Evolutionary conservation across 2,329 filamentous ascomycete genomes (phyloP), one percentile per base, ranked within the genome.

Genomic region (Fonsecaea erecta): DNA sequence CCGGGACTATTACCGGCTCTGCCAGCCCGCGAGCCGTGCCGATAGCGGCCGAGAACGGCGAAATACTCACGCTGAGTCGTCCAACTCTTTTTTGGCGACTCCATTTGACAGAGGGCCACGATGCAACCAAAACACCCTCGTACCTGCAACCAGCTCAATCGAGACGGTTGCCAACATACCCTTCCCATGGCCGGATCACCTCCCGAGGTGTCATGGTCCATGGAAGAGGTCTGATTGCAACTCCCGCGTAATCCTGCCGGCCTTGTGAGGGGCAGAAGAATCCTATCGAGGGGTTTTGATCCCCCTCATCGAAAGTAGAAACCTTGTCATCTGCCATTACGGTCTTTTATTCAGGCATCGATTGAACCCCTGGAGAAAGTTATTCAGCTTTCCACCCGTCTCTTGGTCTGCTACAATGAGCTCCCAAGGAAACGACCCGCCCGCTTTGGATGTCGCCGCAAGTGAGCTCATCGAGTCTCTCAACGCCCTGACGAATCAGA

Each of bases 401-500:
- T 40, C 37, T 4, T n/a, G 37, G 16, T 40, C 12, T 46, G 40
- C 40, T 26, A 43, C 24, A n/a, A 58, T 58, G 37, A 18, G 32
- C 35, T 58, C 54, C 54, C 18, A n/a, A 53, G 52, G 5, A 53
- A 35, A 30, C 16, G 11, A 30, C 52, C 52, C 52, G 37, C 8
- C 24, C 32, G 24, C 52, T 14, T 24, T 53, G 16, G 24, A 30
- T 35, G 52, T 18, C 24, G 52, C 52, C 26, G 21, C 52, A 35
- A 35, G 32, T 18, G 52, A 53, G 21, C 52, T 53, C 32, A 26
- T 53, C 11, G 52, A 26, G 32, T 53, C 52, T 26, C 32, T 53
- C 16, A 53, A 30, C 52, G 26, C 52, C 52, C 52, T 53, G n/a
- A 53, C 52, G 14, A 53, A 32, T 30, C 52, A 53, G 32, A 53